Percentiles rank a stretch among this genome's conserved stretches.
phyloP scores from a whole-genome alignment of 805 yeast species.

The Phaffomyces thermotolerans region DNA sequence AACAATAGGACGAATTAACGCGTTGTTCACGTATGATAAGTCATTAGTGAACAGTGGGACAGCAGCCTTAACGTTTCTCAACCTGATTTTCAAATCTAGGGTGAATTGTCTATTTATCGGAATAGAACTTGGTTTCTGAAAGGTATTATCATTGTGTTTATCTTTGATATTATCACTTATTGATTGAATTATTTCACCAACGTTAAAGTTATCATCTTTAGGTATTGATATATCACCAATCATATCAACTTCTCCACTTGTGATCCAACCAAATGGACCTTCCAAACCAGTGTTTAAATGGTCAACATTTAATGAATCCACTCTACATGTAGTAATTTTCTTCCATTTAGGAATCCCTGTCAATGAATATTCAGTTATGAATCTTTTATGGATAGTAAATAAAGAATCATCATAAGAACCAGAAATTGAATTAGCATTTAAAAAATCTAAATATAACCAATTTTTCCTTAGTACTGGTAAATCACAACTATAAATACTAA shows the following conservation, averaged over 20 bases:
- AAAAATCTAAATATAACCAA: conserved; percentile 85
- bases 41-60: conserved; percentile 87
- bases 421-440: conserved; percentile 76
- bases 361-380: conserved; percentile 21
- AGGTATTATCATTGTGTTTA: not conserved
- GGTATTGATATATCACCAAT: conserved; percentile 86
- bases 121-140: not conserved
- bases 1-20: conserved; percentile 88
- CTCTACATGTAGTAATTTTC: conserved; percentile 68
- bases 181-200: conserved; percentile 41
- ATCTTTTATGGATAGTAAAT: conserved; percentile 83
- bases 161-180: conserved; percentile 33
- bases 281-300: conserved; percentile 84
- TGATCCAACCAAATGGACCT: conserved; percentile 98
- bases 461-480: conserved; percentile 76
- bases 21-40: conserved; percentile 84
- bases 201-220: conserved; percentile 39
- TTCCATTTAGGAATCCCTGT: conserved; percentile 32
- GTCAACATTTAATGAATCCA: conserved; percentile 79
- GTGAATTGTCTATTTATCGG: conserved; percentile 42
- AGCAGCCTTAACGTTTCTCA: conserved; percentile 81
- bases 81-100: conserved; percentile 69
- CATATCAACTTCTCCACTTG: conserved; percentile 87
- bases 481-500: conserved; percentile 84
- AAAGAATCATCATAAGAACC: conserved; percentile 92